Percentiles rank a stretch among this genome's conserved stretches.
Evolutionary conservation across 306 rosid species (phyloP).

Genomic region (Astragalus membranaceus): DNA sequence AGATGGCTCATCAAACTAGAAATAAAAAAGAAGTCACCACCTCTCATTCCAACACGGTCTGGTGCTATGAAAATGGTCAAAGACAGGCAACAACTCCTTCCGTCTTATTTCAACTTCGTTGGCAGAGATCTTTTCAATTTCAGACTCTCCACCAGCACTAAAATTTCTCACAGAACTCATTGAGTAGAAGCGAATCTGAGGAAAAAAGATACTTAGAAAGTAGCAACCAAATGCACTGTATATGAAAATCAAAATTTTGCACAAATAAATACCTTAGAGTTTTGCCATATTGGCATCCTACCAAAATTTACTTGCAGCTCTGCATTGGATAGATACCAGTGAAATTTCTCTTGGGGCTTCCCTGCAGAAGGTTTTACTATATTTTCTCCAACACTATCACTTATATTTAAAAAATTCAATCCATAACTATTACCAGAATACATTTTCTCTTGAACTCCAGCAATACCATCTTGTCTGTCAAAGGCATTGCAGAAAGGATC

Average conservation of each 20-base stretch:
- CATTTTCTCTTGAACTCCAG: constrained; percentile 38
- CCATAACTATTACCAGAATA: constrained; percentile 31
- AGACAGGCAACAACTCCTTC: constrained; percentile 77
- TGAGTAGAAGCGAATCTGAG: constrained; percentile 55
- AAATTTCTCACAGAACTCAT: constrained; percentile 38
- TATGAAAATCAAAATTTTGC: constrained; percentile 9
- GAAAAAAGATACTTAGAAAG: constrained; percentile 9
- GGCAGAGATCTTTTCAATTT: constrained; percentile 61
- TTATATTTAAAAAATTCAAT: constrained; percentile 30
- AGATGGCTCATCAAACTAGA: neutral
- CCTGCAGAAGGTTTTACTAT: constrained; percentile 21
- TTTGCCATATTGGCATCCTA: constrained; percentile 74
- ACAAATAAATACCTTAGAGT: constrained; percentile 57
- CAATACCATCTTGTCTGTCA: constrained; percentile 43
- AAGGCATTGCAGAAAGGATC: constrained; percentile 34
- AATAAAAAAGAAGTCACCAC: constrained; percentile 29
- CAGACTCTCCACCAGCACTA: constrained; percentile 58
- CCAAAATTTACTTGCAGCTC: constrained; percentile 76
- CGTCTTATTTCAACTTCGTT: constrained; percentile 64
- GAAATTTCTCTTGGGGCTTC: constrained; percentile 51
- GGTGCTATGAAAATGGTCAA: constrained; percentile 66
- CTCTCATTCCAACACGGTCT: constrained; percentile 69
- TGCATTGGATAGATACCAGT: constrained; percentile 68
- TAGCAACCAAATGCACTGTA: neutral
- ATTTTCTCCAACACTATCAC: constrained; percentile 30